phyloP scores from a whole-genome alignment of 768 basidiomycete genomes.

The Leccinum olivaceopallidum region DNA sequence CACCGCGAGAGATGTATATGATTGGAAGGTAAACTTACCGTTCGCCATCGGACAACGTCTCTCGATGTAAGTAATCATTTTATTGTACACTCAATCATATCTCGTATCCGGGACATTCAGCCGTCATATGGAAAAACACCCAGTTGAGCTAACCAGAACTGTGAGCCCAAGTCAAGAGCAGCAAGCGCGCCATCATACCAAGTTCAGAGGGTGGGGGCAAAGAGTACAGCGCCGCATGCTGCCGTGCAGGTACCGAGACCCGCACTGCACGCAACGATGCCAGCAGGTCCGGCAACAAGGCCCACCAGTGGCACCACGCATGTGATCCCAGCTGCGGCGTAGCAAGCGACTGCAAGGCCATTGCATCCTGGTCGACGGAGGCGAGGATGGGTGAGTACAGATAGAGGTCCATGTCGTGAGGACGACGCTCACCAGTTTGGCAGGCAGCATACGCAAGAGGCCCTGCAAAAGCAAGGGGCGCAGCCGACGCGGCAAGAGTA shows the following conservation, averaged over 20 bases:
- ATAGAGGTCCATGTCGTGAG: neutral
- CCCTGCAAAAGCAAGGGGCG: conserved; percentile 18
- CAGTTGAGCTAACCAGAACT: neutral
- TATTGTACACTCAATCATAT: neutral
- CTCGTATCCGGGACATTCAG: neutral
- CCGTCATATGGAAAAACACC: neutral
- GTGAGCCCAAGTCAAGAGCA: neutral
- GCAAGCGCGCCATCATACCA: neutral
- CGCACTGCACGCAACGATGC: conserved; percentile 24
- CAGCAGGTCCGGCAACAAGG: conserved; percentile 20
- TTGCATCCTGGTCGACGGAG: conserved; percentile 27
- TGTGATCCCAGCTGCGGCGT: conserved; percentile 22
- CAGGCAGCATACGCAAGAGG: conserved; percentile 26
- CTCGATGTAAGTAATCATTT: neutral
- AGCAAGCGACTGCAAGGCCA: conserved; percentile 20
- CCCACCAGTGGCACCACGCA: conserved; percentile 20
- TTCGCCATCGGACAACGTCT: too few relatives aligned
- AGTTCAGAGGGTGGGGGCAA: conserved; percentile 25
- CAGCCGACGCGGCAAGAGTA: conserved; percentile 16
- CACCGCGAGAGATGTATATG: too few relatives aligned
- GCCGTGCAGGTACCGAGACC: conserved; percentile 16
- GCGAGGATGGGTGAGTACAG: neutral
- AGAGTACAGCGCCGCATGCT: conserved; percentile 10
- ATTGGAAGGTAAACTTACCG: too few relatives aligned
- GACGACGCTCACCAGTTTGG: conserved; percentile 21